Evolutionary conservation across 352 stramenopile genomes (phyloP), one percentile per base, ranked within the genome.

Genomic region (Phytophthora chlamydospora): DNA sequence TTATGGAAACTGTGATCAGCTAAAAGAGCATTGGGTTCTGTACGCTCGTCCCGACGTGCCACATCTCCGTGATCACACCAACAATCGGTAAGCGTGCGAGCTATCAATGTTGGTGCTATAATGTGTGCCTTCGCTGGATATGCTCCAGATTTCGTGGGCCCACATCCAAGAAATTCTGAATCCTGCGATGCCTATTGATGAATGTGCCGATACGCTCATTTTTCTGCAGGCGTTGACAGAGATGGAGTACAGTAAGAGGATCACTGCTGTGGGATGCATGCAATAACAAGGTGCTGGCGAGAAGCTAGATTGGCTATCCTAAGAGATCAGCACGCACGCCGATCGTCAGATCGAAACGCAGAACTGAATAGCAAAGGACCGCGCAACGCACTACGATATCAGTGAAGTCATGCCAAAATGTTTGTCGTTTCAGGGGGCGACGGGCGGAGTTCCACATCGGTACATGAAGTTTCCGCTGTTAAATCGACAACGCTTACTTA

Each of bases 211-310:
- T 13, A 56, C 36, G 36, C 35, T 56, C 6, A 56, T 47, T 8
- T 56, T 56, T 39, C n/a, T 47, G 19, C 36, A 57, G 16, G 36
- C 36, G 3, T 19, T 47, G 7, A 24, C 49, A 19, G 49, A 57
- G 16, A 57, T 57, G 35, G 49, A 57, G 49, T 57, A 57, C 36
- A 39, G 24, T 16, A 47, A 35, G 24, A 57, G 29, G 42, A 47
- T 47, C 11, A 57, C 36, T 12, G 36, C 17, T 17, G 49, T 57
- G 13, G 21, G 49, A 3, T 29, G 47, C 6, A 47, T 57, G 36
- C 49, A 36, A n/a, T 57, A 57, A 11, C 6, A 33, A 32, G 24
- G 36, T 13, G 36, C 38, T 2, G 49, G n/a, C n/a, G n/a, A n/a
- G n/a, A n/a, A n/a, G n/a, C n/a, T n/a, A n/a, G n/a, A n/a, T n/a